Conservation (phyloP, 2,329 filamentous ascomycete species). For the Sporothrix mexicana region DNA sequence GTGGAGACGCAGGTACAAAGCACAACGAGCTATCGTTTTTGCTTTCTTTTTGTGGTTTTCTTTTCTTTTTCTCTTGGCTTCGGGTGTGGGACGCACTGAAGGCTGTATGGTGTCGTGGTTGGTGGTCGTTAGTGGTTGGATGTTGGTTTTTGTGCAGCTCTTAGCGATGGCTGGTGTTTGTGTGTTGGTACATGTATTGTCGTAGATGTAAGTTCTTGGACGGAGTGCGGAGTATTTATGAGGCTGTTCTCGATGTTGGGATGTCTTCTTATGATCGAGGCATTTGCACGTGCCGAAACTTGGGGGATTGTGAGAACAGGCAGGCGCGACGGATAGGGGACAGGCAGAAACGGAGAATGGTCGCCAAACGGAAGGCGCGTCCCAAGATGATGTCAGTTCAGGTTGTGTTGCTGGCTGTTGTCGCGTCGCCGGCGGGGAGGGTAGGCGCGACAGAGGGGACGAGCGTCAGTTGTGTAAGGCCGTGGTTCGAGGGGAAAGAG, state of each 20-base stretch:
- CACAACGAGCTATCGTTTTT: constrained; percentile 13
- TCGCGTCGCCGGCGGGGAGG: not conserved
- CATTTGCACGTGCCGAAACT: not conserved
- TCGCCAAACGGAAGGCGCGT: constrained; percentile 2
- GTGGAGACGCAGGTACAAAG: constrained; percentile 24
- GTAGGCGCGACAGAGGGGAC: constrained; percentile 20
- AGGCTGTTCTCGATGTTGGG: not conserved
- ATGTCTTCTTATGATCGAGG: not conserved
- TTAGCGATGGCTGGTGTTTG: not conserved
- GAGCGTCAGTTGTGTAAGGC: constrained; percentile 1
- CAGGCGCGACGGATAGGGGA: not conserved
- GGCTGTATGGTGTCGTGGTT: not conserved
- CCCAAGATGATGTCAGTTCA: constrained; percentile 10
- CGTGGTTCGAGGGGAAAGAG: constrained; percentile 18
- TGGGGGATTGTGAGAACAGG: not conserved
- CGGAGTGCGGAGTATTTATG: too few relatives aligned
- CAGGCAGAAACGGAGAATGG: constrained; percentile 3
- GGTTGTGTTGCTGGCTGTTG: constrained; percentile 2
- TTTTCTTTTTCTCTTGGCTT: not conserved
- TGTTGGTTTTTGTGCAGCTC: not conserved
- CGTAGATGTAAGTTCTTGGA: too few relatives aligned
- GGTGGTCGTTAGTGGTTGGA: not conserved
- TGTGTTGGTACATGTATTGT: too few relatives aligned
- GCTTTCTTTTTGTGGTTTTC: not conserved
- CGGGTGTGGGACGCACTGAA: not conserved